Conservation (phyloP, 352 stramenopile genomes). For the Saprolegnia diclina region DNA sequence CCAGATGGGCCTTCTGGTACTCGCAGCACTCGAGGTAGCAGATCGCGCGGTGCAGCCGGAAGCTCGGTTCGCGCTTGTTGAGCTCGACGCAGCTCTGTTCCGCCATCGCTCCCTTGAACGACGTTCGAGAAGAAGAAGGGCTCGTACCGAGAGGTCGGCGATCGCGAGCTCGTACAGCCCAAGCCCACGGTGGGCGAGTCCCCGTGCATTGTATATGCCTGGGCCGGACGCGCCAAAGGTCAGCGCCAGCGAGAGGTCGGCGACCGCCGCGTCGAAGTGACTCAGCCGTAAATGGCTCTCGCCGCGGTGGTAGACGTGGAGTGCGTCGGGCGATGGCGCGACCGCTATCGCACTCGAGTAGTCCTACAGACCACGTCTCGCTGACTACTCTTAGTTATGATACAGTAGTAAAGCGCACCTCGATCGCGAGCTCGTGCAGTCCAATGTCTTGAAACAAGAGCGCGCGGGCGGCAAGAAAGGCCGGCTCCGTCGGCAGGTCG, state of each 20-base stretch:
- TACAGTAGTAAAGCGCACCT: slow-evolving; percentile 48
- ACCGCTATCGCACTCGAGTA: slow-evolving; percentile 31
- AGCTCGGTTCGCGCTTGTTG: slow-evolving; percentile 32
- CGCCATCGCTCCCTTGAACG: neutral
- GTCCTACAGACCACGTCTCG: slow-evolving; percentile 34
- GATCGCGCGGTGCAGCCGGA: slow-evolving; percentile 56
- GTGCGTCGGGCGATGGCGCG: slow-evolving; percentile 28
- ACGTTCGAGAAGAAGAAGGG: neutral
- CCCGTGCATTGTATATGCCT: slow-evolving; percentile 45
- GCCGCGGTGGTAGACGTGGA: slow-evolving; percentile 18
- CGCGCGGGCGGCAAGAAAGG: slow-evolving; percentile 53
- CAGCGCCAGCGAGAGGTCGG: slow-evolving; percentile 9
- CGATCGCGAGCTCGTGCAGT: slow-evolving; percentile 43
- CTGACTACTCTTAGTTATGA: slow-evolving; percentile 41
- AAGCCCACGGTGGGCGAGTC: slow-evolving; percentile 50
- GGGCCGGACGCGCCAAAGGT: slow-evolving; percentile 29
- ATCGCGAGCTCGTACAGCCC: slow-evolving; percentile 52
- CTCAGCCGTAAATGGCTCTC: slow-evolving; percentile 12
- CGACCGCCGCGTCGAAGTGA: slow-evolving; percentile 17
- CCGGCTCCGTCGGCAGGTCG: slow-evolving; percentile 42
- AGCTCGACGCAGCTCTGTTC: slow-evolving; percentile 16
- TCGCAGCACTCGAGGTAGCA: slow-evolving; percentile 48
- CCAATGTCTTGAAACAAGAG: slow-evolving; percentile 56
- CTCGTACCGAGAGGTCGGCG: slow-evolving; percentile 46
- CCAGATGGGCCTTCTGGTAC: neutral